Percentiles rank a stretch among this genome's conserved stretches.
phyloP scores from a whole-genome alignment of 352 stramenopile species.

The Globisporangium perplexum region DNA sequence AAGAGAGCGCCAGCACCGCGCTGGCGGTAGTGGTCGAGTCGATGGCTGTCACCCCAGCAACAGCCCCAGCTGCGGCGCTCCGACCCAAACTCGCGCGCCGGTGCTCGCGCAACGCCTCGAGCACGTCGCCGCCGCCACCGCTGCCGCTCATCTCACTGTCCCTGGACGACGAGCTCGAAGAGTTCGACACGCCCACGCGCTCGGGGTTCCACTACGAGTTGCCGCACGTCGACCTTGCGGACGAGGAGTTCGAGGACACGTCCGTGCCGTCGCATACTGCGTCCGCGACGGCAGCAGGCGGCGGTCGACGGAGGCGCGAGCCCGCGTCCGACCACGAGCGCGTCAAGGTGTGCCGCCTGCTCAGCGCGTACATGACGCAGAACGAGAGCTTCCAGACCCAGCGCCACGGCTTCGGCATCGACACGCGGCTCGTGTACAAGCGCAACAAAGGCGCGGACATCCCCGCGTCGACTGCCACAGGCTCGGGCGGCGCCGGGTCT shows the following conservation, averaged over 20 bases:
- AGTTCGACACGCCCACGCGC: conserved; percentile 53
- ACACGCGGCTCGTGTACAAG: conserved; percentile 61
- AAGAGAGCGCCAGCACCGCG: not conserved
- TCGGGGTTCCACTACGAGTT: conserved; percentile 54
- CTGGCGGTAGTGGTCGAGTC: not conserved
- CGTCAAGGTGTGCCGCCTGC: conserved; percentile 26
- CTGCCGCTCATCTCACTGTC: conserved; percentile 62
- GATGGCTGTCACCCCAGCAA: not conserved
- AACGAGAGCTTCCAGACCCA: conserved; percentile 58
- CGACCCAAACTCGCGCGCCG: conserved; percentile 25
- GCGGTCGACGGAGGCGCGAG: conserved; percentile 4
- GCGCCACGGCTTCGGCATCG: conserved; percentile 53
- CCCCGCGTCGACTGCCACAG: not conserved
- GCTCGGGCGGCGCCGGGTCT: not conserved
- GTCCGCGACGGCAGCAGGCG: conserved; percentile 1
- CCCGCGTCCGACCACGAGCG: conserved; percentile 14
- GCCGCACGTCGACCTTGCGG: conserved; percentile 31
- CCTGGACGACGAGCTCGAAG: conserved; percentile 58
- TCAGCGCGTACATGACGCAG: conserved; percentile 68
- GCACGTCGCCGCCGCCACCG: conserved; percentile 38
- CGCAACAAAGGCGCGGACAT: conserved; percentile 36
- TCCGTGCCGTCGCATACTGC: not conserved
- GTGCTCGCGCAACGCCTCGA: conserved; percentile 31
- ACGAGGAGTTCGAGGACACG: conserved; percentile 27
- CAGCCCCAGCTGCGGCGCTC: not conserved